Base-by-base conservation (phyloP, 2,329 filamentous ascomycete species). In the Sporothrix variecibatus region DNA sequence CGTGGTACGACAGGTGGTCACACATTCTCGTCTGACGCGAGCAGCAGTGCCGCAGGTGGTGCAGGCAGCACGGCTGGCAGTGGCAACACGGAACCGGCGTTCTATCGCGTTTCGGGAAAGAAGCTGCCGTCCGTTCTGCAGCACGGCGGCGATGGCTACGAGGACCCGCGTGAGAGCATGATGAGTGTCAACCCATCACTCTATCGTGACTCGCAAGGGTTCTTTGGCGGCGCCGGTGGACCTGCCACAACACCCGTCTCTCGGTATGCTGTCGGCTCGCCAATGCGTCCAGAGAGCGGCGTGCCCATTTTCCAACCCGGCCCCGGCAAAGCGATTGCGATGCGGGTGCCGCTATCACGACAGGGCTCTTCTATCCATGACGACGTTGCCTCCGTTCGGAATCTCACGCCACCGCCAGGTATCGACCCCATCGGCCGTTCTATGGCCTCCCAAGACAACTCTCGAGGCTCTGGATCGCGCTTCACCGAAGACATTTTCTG, bases 111-210 rank as follows among this genome's bases (percentile, higher is more conserved):
- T 1, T 90, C 90, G 6, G 90, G 90, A 75, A 86, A 87, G 78
- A 92, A 92, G 78, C 80, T 92, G 73, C 87, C 88, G 3, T 89
- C 90, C 1, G 90, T 92, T 11, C 81, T 92, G 51, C 85, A 89
- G 74, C 85, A 84, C 65, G 90, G 90, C 17, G 90, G 90, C 6
- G 90, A 92, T 78, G 90, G 90, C 1, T 92, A 89, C 80, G 72
- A 73, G 9, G 76, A 79, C 64, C 76, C 77, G 60, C 78, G 83
- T 78, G 77, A 73, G 20, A 78, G 76, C 70, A 43, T 74, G 75
- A 56, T 75, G 56, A 75, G 75, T 74, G 38, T 74, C 72, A 40
- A 28, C 23, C 34, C 68, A 0, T 46, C 53, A 8, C 67, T 76
- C 28, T 75, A 75, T 71, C 83, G 38, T 76, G 80, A 76, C 77